These are phyloP conservation scores for Dujonia santamariae DNA, from an alignment of 1,139 yeast species.

Conservation along the genomic window DNA sequence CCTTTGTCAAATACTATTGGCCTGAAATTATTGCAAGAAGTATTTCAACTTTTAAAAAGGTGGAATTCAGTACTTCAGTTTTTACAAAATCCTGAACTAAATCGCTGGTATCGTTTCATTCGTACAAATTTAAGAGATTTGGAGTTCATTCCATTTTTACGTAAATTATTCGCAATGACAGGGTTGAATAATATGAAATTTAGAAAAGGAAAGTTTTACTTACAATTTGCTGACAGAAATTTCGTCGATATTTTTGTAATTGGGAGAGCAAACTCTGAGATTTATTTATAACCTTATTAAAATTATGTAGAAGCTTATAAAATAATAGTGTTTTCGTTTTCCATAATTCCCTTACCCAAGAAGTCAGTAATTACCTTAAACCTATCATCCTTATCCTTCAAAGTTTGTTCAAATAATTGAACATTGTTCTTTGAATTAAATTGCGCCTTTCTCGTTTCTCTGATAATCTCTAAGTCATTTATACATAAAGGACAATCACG, in stretches of 20 bases:
- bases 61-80: too few species aligned
- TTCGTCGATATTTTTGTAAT: neutral
- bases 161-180: neutral
- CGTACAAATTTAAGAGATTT: neutral
- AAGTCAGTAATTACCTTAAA: conserved; percentile 77
- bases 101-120: too few species aligned
- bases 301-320: neutral
- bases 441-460: conserved; percentile 58
- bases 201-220: neutral
- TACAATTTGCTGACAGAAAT: conserved; percentile 3
- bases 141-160: neutral
- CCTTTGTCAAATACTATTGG: too few species aligned
- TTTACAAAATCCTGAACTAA: too few species aligned
- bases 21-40: too few species aligned
- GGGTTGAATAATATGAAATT: neutral
- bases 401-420: conserved; percentile 58
- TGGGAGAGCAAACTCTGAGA: too few species aligned
- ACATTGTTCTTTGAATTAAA: conserved; percentile 58
- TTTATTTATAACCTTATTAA: neutral
- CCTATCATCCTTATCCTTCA: conserved; percentile 60
- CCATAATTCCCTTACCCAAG: conserved; percentile 86
- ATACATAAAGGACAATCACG: conserved; percentile 68
- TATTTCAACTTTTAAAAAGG: too few species aligned
- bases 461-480: conserved; percentile 64
- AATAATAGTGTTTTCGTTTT: conserved; percentile 25